A percentile compares a stretch with the other conserved stretches of the same genome.
Conservation (phyloP, 345 rosid genomes). For the Limnanthes douglasii region DNA sequence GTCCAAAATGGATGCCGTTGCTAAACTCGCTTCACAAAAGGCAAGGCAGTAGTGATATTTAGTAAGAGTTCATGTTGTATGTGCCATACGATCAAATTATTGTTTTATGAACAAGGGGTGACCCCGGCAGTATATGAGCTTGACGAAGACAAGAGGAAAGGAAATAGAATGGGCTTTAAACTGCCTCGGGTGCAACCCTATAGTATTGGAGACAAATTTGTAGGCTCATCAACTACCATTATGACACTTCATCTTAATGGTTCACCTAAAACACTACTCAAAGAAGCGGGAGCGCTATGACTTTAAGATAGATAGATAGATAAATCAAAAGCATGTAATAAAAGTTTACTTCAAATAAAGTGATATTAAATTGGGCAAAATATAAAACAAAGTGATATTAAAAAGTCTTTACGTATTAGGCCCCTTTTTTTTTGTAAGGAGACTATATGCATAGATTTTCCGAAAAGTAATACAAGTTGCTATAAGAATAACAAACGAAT, state of each 20-base stretch:
- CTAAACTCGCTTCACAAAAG: slow-evolving; percentile 62
- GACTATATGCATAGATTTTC: too few relatives aligned
- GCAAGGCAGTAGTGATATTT: slow-evolving; percentile 99
- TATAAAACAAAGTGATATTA: too few relatives aligned
- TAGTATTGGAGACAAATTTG: slow-evolving; percentile 78
- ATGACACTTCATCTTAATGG: slow-evolving; percentile 90
- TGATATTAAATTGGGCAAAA: too few relatives aligned
- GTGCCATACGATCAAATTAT: slow-evolving; percentile 78
- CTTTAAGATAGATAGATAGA: too few relatives aligned
- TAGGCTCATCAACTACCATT: slow-evolving; percentile 69
- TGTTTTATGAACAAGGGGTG: slow-evolving; percentile 86
- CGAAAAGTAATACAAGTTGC: too few relatives aligned
- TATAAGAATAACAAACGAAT: too few relatives aligned
- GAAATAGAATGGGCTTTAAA: slow-evolving; percentile 73
- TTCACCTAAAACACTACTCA: slow-evolving; percentile 64
- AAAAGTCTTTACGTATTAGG: too few relatives aligned
- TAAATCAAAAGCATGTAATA: too few relatives aligned
- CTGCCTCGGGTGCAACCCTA: slow-evolving; percentile 64
- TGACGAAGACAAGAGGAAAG: slow-evolving; percentile 49
- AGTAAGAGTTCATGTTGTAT: slow-evolving; percentile 90
- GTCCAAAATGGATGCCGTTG: slow-evolving; percentile 72
- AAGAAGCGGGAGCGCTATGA: slow-evolving; percentile 83
- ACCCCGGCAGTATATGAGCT: slow-evolving; percentile 74
- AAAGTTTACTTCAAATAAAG: too few relatives aligned
- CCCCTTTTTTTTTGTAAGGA: too few relatives aligned